Conservation (phyloP, 768 basidiomycete species). For the Terana coerulea region DNA sequence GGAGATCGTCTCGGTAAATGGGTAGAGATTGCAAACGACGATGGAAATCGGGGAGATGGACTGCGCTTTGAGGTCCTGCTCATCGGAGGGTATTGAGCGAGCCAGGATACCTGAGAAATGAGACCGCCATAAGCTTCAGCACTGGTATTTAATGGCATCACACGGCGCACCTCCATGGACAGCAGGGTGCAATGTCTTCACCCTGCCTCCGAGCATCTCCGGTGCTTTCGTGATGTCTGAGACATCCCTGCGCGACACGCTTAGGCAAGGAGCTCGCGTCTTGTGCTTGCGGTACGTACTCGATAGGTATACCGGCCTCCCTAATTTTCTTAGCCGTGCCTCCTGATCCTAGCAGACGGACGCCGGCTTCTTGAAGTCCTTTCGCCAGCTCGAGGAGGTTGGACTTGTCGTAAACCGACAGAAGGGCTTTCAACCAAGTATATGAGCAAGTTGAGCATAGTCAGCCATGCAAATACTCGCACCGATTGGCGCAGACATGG, state of each 20-base stretch:
- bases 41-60: conserved; percentile 90
- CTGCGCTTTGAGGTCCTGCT: conserved; percentile 78
- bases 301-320: conserved; percentile 85
- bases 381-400: conserved; percentile 84
- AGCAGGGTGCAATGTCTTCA: conserved; percentile 97
- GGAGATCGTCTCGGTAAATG: conserved; percentile 89
- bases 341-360: conserved; percentile 90
- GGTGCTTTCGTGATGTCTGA: conserved; percentile 96
- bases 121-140: neutral
- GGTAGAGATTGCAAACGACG: conserved; percentile 99
- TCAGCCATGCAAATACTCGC: conserved; percentile 9
- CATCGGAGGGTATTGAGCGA: conserved; percentile 85
- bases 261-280: too few species aligned
- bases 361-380: conserved; percentile 76
- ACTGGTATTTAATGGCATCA: neutral
- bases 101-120: conserved; percentile 79
- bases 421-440: conserved; percentile 51
- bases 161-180: conserved; percentile 83
- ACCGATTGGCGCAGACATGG: conserved; percentile 33
- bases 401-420: conserved; percentile 97
- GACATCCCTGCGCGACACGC: conserved; percentile 67
- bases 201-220: conserved; percentile 97
- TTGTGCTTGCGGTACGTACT: conserved; percentile 53
- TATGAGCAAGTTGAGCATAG: neutral
- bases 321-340: conserved; percentile 98